Conservation (phyloP, 2,329 filamentous ascomycete genomes). For the Colletotrichum graminicola region DNA sequence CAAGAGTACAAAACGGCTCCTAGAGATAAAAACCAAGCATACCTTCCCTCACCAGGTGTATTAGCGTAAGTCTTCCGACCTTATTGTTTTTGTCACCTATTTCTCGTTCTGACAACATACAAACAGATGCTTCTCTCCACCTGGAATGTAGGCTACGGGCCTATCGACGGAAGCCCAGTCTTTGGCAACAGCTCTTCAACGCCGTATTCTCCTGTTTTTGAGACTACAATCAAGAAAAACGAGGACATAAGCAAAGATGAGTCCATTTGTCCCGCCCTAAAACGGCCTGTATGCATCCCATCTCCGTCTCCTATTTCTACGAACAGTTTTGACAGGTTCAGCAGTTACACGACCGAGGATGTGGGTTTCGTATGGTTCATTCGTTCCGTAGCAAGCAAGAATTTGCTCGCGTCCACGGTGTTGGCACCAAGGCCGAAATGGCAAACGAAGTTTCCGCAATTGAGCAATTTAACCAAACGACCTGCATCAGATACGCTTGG, state of each 20-base stretch:
- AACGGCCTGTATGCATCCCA: not conserved
- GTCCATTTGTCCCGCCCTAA: no score
- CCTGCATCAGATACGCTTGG: constrained; percentile 23
- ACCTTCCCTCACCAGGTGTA: not conserved
- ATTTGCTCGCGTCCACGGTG: constrained; percentile 31
- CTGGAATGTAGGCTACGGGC: constrained; percentile 11
- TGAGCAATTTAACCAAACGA: constrained; percentile 17
- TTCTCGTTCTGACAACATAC: not conserved
- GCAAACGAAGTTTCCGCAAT: constrained; percentile 9
- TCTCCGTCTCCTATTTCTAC: not conserved
- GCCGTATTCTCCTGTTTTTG: not conserved
- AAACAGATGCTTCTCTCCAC: constrained; percentile 5
- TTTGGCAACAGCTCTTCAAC: not conserved
- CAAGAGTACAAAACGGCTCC: not conserved
- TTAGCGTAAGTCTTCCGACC: not conserved
- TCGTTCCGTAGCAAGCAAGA: constrained; percentile 24
- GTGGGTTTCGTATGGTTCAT: constrained; percentile 33
- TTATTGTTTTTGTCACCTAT: not conserved
- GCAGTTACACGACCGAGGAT: constrained; percentile 5
- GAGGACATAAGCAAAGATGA: not conserved
- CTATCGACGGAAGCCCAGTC: not conserved
- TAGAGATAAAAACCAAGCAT: not conserved
- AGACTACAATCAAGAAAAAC: not conserved
- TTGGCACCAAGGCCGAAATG: constrained; percentile 34
- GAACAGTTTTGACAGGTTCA: not conserved